Conservation (phyloP, 441 rosid genomes). For the Bocquillonia castaneifolia region DNA sequence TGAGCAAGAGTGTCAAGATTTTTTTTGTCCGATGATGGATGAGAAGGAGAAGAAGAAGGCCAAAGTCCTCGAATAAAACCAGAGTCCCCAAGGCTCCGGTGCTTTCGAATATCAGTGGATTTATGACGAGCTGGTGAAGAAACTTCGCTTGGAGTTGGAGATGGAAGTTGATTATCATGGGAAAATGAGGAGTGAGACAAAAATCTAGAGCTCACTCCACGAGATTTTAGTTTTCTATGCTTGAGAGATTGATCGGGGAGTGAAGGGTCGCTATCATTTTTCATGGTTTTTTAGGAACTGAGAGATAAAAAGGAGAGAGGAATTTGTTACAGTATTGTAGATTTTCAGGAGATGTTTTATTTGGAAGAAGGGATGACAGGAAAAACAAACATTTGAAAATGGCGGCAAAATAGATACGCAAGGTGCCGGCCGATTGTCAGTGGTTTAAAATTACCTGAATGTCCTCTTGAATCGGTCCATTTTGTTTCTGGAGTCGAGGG, state of each 20-base stretch:
- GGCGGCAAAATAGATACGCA: constrained; percentile 47
- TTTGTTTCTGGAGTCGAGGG: neutral
- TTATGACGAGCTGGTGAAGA: constrained; percentile 39
- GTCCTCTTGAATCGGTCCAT: constrained; percentile 4
- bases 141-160: constrained; percentile 36
- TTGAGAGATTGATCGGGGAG: constrained; percentile 34
- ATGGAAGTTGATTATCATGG: constrained; percentile 23
- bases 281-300: constrained; percentile 27
- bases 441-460: constrained; percentile 8
- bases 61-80: constrained; percentile 36
- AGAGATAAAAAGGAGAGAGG: constrained; percentile 2
- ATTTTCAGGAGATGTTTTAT: constrained; percentile 4
- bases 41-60: constrained; percentile 39
- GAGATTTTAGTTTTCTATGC: constrained; percentile 43
- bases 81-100: constrained; percentile 30
- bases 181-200: constrained; percentile 45
- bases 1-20: constrained; percentile 39
- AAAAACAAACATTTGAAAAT: constrained; percentile 42
- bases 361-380: constrained; percentile 26
- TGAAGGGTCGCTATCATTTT: constrained; percentile 25
- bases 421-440: constrained; percentile 36
- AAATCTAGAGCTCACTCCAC: constrained; percentile 62
- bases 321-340: constrained; percentile 8
- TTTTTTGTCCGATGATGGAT: constrained; percentile 23
- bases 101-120: constrained; percentile 30